Evolutionary conservation across 129 eudicot genomes (phyloP).

Genomic region (Rutidosis leptorrhynchoides): DNA sequence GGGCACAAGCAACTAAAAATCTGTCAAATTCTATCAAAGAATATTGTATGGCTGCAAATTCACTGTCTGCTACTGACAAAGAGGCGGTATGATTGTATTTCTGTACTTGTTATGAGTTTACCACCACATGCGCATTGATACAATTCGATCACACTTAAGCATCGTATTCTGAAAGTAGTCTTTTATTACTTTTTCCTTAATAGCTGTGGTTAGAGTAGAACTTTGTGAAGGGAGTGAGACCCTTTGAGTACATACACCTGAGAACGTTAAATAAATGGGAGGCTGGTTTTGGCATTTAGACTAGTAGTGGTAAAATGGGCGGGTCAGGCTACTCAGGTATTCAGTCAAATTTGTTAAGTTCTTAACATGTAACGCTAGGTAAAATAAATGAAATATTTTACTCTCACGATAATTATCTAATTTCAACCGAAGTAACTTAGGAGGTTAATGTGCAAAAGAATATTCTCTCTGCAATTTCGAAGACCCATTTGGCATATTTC

Average conservation of each 20-base stretch:
- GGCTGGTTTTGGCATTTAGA: background rate
- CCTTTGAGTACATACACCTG: background rate
- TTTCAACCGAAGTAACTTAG: background rate
- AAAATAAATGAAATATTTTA: background rate
- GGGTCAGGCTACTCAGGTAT: background rate
- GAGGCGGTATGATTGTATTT: constrained; percentile 60
- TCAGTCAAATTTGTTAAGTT: background rate
- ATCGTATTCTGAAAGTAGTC: background rate
- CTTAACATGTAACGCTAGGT: background rate
- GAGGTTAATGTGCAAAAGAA: background rate
- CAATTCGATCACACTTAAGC: background rate
- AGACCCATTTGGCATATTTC: too few relatives aligned
- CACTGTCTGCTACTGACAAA: constrained; percentile 52
- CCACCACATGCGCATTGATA: background rate
- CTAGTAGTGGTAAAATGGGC: background rate
- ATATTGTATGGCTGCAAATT: constrained; percentile 49
- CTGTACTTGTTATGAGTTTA: background rate
- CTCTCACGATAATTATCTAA: background rate
- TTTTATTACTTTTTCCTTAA: background rate
- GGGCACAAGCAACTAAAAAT: constrained; percentile 56
- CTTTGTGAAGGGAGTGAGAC: constrained; percentile 2
- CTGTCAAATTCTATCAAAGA: constrained; percentile 48
- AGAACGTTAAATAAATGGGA: background rate
- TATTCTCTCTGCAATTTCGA: background rate
- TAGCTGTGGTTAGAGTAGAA: constrained; percentile 4